These are phyloP conservation scores for Jatropha multifida DNA, from an alignment of 441 rosid species.

Conservation along the genomic window DNA sequence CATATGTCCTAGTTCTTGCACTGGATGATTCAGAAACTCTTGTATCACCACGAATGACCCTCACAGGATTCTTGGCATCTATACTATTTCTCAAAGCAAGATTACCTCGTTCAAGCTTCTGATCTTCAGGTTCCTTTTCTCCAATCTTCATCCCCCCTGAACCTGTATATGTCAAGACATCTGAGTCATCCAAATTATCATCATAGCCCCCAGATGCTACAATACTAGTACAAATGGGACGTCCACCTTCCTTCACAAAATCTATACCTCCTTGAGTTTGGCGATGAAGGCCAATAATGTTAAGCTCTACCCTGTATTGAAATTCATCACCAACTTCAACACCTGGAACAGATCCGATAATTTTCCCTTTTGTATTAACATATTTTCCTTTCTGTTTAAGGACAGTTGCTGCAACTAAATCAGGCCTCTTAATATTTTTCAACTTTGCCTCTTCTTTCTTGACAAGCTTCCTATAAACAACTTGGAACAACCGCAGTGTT, in stretches of 20 bases:
- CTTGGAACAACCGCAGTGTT: conserved; percentile 67
- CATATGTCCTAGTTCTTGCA: conserved; percentile 41
- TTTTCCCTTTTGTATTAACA: conserved; percentile 41
- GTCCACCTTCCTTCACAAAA: conserved; percentile 44
- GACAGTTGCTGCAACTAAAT: conserved; percentile 49
- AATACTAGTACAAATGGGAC: conserved; percentile 57
- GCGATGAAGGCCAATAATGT: conserved; percentile 81
- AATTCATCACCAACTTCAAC: conserved; percentile 92
- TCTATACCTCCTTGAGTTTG: conserved; percentile 78
- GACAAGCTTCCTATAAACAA: conserved; percentile 57
- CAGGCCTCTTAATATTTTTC: conserved; percentile 46
- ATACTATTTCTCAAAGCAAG: conserved; percentile 68
- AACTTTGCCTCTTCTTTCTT: conserved; percentile 68
- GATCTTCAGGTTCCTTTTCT: conserved; percentile 67
- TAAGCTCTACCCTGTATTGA: conserved; percentile 76
- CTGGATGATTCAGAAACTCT: conserved; percentile 40
- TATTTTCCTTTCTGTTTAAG: conserved; percentile 52
- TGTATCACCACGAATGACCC: conserved; percentile 74
- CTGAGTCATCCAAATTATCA: conserved; percentile 68
- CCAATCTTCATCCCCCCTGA: conserved; percentile 68
- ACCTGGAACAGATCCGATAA: conserved; percentile 81
- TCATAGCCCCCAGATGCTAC: conserved; percentile 87
- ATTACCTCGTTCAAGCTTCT: conserved; percentile 72
- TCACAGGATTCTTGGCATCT: conserved; percentile 58
- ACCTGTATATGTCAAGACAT: conserved; percentile 76